phyloP scores from a whole-genome alignment of 2,329 filamentous ascomycete species.

The Thermothelomyces thermophilus region DNA sequence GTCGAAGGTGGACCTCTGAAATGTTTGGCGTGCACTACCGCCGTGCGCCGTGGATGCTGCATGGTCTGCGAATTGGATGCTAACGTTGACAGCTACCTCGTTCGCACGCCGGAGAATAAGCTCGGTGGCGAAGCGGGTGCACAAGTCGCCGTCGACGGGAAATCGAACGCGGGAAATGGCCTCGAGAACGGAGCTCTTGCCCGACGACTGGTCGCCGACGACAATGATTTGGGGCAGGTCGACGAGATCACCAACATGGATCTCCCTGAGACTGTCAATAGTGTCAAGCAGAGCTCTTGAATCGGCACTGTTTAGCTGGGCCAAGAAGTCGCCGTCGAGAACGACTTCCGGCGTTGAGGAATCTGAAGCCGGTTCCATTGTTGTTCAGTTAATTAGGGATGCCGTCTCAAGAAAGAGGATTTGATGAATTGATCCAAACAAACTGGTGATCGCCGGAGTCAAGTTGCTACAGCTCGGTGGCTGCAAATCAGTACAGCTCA shows the following conservation, averaged over 20 bases:
- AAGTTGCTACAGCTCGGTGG: too few relatives aligned
- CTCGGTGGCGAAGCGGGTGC: slow-evolving; percentile 23
- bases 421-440: too few relatives aligned
- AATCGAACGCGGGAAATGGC: slow-evolving; percentile 21
- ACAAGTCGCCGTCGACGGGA: slow-evolving; percentile 16
- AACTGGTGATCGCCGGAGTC: too few relatives aligned
- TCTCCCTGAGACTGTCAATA: slow-evolving; percentile 14
- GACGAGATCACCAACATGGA: slow-evolving; percentile 9
- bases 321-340: not conserved
- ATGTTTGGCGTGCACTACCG: not conserved
- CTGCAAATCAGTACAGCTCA: too few relatives aligned
- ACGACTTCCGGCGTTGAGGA: not conserved
- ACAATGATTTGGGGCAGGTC: slow-evolving; percentile 21
- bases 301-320: slow-evolving; percentile 1
- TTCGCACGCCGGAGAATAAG: slow-evolving; percentile 15
- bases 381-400: too few relatives aligned
- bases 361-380: not conserved
- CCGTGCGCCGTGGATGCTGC: not conserved
- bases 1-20: slow-evolving; percentile 15
- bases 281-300: slow-evolving; percentile 17
- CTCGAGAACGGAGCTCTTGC: slow-evolving; percentile 23
- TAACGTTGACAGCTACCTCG: slow-evolving; percentile 13
- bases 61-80: slow-evolving; percentile 9
- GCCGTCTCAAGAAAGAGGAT: too few relatives aligned
- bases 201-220: slow-evolving; percentile 20